These are phyloP conservation scores for Circinella umbellata DNA, from an alignment of 371 early-diverging fungal genomes.

Conservation along the genomic window DNA sequence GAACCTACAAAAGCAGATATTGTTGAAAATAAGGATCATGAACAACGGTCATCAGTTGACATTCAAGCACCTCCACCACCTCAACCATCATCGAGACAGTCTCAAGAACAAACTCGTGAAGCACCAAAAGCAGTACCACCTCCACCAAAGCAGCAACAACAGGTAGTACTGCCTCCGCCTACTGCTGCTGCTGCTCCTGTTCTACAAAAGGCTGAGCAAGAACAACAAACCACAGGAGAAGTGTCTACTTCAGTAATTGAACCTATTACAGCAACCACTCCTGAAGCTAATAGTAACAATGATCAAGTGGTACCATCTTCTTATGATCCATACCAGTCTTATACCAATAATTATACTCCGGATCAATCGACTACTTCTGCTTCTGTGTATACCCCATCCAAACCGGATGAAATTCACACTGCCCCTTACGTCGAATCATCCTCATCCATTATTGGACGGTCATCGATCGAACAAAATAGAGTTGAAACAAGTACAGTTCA, in stretches of 20 bases:
- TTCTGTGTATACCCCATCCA: conserved; percentile 20
- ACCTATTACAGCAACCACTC: not conserved
- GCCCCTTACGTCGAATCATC: not conserved
- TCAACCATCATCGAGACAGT: not conserved
- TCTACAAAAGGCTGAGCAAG: too few relatives aligned
- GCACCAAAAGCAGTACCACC: too few relatives aligned
- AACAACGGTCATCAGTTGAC: not conserved
- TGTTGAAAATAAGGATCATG: conserved; percentile 10
- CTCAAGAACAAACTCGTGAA: not conserved
- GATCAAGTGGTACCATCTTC: conserved; percentile 10
- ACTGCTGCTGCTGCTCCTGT: not conserved
- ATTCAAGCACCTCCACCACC: not conserved
- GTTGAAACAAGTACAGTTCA: conserved; percentile 22
- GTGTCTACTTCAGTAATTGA: not conserved
- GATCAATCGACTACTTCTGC: conserved; percentile 23
- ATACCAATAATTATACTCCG: conserved; percentile 4
- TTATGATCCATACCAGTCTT: not conserved
- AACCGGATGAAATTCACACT: conserved; percentile 4
- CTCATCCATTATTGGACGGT: not conserved
- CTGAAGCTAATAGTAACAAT: not conserved
- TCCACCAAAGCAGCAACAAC: not conserved
- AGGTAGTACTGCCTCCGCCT: not conserved
- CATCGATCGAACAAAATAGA: not conserved
- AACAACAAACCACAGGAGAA: not conserved
- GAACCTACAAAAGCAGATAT: conserved; percentile 8